phyloP scores from a whole-genome alignment of 2,329 filamentous ascomycete genomes.

The Ceratocystis huliohia region DNA sequence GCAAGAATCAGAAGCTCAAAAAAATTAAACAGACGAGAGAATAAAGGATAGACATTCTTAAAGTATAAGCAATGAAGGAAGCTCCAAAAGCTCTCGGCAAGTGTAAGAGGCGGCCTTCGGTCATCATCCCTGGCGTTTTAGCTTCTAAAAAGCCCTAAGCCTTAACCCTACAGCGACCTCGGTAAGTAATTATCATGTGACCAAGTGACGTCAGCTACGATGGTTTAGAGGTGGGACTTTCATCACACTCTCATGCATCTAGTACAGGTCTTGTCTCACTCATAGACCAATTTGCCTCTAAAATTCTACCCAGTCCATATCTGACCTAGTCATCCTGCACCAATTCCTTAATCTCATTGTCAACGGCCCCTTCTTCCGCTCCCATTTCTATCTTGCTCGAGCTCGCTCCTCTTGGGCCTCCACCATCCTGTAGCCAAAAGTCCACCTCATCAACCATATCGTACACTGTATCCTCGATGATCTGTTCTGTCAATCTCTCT shows the following conservation, averaged over 20 bases:
- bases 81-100: not conserved
- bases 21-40: not conserved
- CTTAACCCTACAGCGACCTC: not conserved
- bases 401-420: constrained; percentile 32
- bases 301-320: constrained; percentile 17
- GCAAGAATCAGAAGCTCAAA: not conserved
- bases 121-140: not conserved
- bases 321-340: constrained; percentile 45
- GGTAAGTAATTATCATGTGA: not conserved
- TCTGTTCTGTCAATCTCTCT: constrained; percentile 81
- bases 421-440: constrained; percentile 64
- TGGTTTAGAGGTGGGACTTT: too few species aligned
- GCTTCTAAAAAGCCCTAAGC: not conserved
- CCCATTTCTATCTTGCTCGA: constrained; percentile 33
- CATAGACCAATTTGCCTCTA: not conserved
- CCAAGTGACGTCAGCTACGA: not conserved
- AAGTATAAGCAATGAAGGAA: not conserved
- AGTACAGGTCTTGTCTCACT: not conserved
- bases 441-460: constrained; percentile 92
- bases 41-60: not conserved
- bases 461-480: constrained; percentile 85
- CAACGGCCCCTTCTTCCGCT: constrained; percentile 34
- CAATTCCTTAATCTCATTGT: constrained; percentile 48
- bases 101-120: not conserved
- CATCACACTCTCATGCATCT: too few species aligned